Base-by-base conservation (phyloP, 345 rosid species). In the Brassica incana region DNA sequence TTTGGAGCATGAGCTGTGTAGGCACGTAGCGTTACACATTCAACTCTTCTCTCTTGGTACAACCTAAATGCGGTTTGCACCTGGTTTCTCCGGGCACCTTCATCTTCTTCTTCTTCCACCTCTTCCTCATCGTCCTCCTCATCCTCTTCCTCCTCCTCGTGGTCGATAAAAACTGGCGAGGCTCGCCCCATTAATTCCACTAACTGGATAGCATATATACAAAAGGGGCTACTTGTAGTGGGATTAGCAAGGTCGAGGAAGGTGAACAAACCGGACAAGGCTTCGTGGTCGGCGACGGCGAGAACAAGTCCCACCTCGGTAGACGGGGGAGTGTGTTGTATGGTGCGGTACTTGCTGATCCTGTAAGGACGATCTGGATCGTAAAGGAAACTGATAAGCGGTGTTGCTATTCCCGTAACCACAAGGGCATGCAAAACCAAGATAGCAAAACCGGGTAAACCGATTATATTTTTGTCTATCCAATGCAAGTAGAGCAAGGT, bases 331-430 rank as follows among this genome's bases (percentile, higher is more conserved):
- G 87, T 86, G 81, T 95, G 91, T 11, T 92, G 97, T 80, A 92
- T 86, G 27, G 95, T 92, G 25, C 95, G 87, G 73, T 88, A 84
- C 65, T 74, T 88, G 84, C 83, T 91, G 10, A 87, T 86, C 87
- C 84, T 86, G 73, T 90, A 89, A n/a, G 97, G 95, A 77, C 77
- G 85, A 0, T 88, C 78, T 14, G 97, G 97, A 74, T 92, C 93
- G 10, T 90, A 92, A 6, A 95, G 82, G 40, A 89, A 52, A 81
- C 82, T 79, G 11, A 91, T 89, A 33, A 90, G 12, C 0, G 93
- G 92, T 5, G 90, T 72, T 1, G 54, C 27, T 60, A 85, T 15
- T 35, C 75, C 87, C 2, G 88, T 89, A 40, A 78, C 16, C 5
- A 65, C 3, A 7, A 79, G 5, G 0, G 89, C 73, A 33, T 76